These are phyloP conservation scores for Populus ilicifolia DNA, from an alignment of 345 rosid species.

Conservation along the genomic window DNA sequence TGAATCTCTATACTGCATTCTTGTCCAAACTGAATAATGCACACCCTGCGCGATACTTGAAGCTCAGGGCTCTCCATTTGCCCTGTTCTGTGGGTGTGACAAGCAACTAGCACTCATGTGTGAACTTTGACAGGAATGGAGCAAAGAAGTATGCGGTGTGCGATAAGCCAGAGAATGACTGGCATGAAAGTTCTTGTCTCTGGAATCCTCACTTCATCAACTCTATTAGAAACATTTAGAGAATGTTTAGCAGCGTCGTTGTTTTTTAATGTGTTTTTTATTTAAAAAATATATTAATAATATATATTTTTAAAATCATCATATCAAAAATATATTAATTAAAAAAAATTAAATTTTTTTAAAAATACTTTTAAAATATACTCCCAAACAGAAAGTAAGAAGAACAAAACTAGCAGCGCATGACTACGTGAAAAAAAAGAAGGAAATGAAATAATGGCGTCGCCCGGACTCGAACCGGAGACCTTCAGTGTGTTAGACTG, in stretches of 20 bases:
- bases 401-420: background rate
- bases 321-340: too few species aligned
- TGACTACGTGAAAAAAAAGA: too few species aligned
- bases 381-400: too few species aligned
- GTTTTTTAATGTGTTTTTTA: too few species aligned
- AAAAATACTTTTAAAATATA: too few species aligned
- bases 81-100: slow-evolving; percentile 43
- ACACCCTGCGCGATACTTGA: slow-evolving; percentile 11
- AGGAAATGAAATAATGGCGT: slow-evolving; percentile 32
- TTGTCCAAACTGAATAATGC: slow-evolving; percentile 23
- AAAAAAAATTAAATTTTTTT: too few species aligned
- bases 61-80: slow-evolving; percentile 17
- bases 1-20: slow-evolving; percentile 35
- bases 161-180: slow-evolving; percentile 39
- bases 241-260: too few species aligned
- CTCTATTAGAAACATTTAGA: slow-evolving; percentile 3
- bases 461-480: slow-evolving; percentile 91
- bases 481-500: slow-evolving; percentile 95
- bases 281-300: too few species aligned
- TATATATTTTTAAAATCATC: too few species aligned
- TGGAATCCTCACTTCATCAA: slow-evolving; percentile 22
- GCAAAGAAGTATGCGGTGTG: slow-evolving; percentile 35
- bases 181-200: slow-evolving; percentile 26
- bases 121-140: slow-evolving; percentile 32
- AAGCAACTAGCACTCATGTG: slow-evolving; percentile 22